These are phyloP conservation scores for Pichia eremophila DNA, from an alignment of 805 yeast species.

Conservation along the genomic window DNA sequence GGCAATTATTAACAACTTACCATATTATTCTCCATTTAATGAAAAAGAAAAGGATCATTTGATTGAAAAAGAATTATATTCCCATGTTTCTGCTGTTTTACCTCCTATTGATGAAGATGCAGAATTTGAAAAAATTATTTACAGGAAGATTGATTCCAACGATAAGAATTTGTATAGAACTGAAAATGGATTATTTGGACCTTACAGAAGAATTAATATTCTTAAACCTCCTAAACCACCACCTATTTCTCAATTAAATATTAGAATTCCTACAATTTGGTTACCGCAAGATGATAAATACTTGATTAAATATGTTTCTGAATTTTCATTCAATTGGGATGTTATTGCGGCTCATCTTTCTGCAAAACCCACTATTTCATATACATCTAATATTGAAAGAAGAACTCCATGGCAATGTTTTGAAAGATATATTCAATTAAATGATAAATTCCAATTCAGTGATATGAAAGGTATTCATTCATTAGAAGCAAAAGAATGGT, in stretches of 20 bases:
- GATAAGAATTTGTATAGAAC: conserved; percentile 31
- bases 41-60: conserved; percentile 25
- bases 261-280: conserved; percentile 92
- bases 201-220: conserved; percentile 48
- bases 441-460: conserved; percentile 74
- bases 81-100: conserved; percentile 58
- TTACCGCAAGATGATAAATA: conserved; percentile 85
- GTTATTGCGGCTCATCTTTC: conserved; percentile 76
- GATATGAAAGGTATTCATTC: conserved; percentile 88
- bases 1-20: conserved; percentile 38
- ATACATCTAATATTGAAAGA: conserved; percentile 82
- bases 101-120: conserved; percentile 56
- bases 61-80: conserved; percentile 23
- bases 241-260: conserved; percentile 64
- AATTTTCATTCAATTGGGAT: conserved; percentile 89
- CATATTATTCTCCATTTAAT: conserved; percentile 39
- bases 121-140: conserved; percentile 48
- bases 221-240: conserved; percentile 92
- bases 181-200: conserved; percentile 50
- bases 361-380: conserved; percentile 55
- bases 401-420: conserved; percentile 99
- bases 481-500: conserved; percentile 78
- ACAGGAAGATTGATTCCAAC: conserved; percentile 37
- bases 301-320: conserved; percentile 72
- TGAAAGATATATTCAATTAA: conserved; percentile 88